phyloP scores from a whole-genome alignment of 768 basidiomycete genomes.

The Pulveroboletus sp. region DNA sequence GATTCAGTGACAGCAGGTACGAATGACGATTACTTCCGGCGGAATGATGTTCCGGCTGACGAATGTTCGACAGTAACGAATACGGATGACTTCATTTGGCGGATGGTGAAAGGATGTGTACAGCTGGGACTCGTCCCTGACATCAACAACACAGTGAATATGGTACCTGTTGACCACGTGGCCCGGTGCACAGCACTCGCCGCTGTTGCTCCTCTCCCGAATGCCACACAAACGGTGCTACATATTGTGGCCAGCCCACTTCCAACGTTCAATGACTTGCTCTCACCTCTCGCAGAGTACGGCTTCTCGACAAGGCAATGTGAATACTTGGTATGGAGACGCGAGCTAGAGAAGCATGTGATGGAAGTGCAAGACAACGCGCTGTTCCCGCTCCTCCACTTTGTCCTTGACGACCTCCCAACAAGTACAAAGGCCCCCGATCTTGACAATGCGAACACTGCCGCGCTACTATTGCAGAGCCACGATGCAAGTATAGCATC shows the following conservation, averaged over 20 bases:
- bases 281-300: conserved; percentile 68
- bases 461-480: conserved; percentile 47
- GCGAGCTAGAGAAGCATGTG: conserved; percentile 90
- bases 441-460: conserved; percentile 82
- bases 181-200: conserved; percentile 78
- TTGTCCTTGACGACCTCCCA: conserved; percentile 94
- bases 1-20: conserved; percentile 83
- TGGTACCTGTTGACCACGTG: conserved; percentile 97
- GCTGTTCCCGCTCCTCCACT: conserved; percentile 93
- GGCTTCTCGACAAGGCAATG: conserved; percentile 76
- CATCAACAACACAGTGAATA: conserved; percentile 97
- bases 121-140: conserved; percentile 96
- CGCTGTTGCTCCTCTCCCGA: conserved; percentile 54
- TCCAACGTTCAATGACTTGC: conserved; percentile 84
- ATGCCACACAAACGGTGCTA: conserved; percentile 53
- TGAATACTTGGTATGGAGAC: conserved; percentile 91
- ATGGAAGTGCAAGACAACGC: conserved; percentile 95
- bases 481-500: conserved; percentile 34
- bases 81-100: conserved; percentile 99
- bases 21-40: conserved; percentile 17
- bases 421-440: conserved; percentile 94
- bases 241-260: conserved; percentile 86
- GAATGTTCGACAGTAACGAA: conserved; percentile 69
- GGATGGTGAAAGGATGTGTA: conserved; percentile 95
- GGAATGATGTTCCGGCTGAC: conserved; percentile 2